Percentiles rank a stretch among this genome's conserved stretches.
Conservation (phyloP, 495 filamentous ascomycete species). For the Emericellopsis terricola region DNA sequence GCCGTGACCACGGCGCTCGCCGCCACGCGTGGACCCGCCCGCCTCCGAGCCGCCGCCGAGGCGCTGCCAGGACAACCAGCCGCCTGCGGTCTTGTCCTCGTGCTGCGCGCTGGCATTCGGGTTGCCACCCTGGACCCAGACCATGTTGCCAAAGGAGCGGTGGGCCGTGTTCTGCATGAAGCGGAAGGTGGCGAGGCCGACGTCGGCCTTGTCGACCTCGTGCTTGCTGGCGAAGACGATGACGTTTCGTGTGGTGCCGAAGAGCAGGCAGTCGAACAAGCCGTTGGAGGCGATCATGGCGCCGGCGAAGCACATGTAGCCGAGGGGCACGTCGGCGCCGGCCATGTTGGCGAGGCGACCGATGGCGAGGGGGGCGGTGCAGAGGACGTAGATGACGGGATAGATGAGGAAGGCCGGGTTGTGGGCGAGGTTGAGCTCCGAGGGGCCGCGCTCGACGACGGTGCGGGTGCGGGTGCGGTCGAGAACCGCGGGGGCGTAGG, state of each 20-base stretch:
- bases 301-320: conserved; percentile 53
- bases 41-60: conserved; percentile 1
- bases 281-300: conserved; percentile 56
- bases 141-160: conserved; percentile 21
- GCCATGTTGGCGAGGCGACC: conserved; percentile 50
- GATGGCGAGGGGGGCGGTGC: conserved; percentile 52
- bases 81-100: conserved; percentile 4
- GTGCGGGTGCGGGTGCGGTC: conserved; percentile 3
- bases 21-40: conserved; percentile 6
- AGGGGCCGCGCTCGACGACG: background rate
- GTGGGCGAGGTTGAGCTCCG: conserved; percentile 15
- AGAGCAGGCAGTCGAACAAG: conserved; percentile 55
- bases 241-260: conserved; percentile 45
- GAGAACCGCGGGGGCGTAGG: conserved; percentile 3
- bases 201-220: conserved; percentile 17
- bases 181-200: conserved; percentile 26
- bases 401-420: conserved; percentile 58
- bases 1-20: background rate
- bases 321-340: conserved; percentile 29
- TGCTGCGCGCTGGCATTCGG: conserved; percentile 6
- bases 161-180: conserved; percentile 27
- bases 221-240: conserved; percentile 25
- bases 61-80: conserved; percentile 5
- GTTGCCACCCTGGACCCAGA: conserved; percentile 22
- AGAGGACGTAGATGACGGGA: conserved; percentile 52